A percentile compares a stretch with the other conserved stretches of the same genome.
Conservation (phyloP, 768 basidiomycete species). For the Lactifluus volemus region DNA sequence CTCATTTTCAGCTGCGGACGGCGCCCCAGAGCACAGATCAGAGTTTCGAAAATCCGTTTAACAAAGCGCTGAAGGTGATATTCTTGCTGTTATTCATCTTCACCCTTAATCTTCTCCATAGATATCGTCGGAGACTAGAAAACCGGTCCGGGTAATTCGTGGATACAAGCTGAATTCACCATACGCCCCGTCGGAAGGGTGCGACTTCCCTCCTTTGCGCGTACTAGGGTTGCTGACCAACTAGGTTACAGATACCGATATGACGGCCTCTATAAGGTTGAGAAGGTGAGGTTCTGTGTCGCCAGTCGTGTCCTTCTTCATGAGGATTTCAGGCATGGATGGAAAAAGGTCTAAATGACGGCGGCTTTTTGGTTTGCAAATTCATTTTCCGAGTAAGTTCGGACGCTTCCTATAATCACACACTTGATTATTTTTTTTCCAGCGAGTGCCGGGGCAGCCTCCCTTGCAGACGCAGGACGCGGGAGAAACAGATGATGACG, state of each 20-base stretch:
- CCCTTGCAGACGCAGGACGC: constrained; percentile 21
- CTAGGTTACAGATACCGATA: constrained; percentile 62
- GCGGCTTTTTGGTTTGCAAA: constrained; percentile 77
- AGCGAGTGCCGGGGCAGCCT: constrained; percentile 52
- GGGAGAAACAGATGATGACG: not conserved
- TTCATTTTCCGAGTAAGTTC: constrained; percentile 66
- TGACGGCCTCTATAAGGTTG: constrained; percentile 79
- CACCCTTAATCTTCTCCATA: constrained; percentile 23
- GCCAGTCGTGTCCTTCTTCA: not conserved
- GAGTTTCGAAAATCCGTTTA: constrained; percentile 63
- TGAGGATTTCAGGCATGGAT: constrained; percentile 51
- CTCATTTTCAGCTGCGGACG: constrained; percentile 61
- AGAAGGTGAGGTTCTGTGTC: constrained; percentile 39
- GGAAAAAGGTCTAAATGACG: constrained; percentile 57
- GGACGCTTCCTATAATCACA: not conserved
- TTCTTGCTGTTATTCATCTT: not conserved
- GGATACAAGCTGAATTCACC: constrained; percentile 68
- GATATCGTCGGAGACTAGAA: constrained; percentile 70
- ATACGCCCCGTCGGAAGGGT: constrained; percentile 79
- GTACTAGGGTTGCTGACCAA: not conserved
- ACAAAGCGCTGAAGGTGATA: constrained; percentile 55
- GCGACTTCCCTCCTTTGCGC: constrained; percentile 11
- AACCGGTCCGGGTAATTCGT: constrained; percentile 80
- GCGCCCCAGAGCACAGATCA: constrained; percentile 84
- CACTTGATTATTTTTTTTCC: not conserved